phyloP scores from a whole-genome alignment of 1,284 basidiomycete species.

The Leccinum insigne region DNA sequence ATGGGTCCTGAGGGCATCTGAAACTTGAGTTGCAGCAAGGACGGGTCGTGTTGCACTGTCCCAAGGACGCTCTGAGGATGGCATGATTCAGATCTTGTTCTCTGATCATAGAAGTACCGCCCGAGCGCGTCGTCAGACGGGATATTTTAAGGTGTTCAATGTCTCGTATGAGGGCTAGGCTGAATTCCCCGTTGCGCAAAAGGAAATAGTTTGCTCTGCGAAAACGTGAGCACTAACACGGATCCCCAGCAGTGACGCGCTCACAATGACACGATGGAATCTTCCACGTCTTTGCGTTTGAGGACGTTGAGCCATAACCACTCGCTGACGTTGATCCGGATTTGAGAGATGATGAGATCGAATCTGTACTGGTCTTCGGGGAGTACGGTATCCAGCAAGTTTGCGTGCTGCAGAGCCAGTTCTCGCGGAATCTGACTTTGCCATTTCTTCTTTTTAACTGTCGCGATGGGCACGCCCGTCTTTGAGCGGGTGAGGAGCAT shows the following conservation, averaged over 20 bases:
- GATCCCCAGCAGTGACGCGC: constrained; percentile 27
- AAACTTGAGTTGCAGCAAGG: constrained; percentile 70
- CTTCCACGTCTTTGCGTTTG: constrained; percentile 79
- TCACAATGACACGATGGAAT: constrained; percentile 71
- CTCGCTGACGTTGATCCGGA: constrained; percentile 76
- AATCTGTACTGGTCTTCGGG: constrained; percentile 79
- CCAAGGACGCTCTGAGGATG: constrained; percentile 78
- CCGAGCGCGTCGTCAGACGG: constrained; percentile 66
- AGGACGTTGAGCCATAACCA: constrained; percentile 93
- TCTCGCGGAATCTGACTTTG: constrained; percentile 17
- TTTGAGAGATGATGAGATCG: constrained; percentile 68
- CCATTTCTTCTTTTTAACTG: too few relatives aligned
- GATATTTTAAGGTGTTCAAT: constrained; percentile 78
- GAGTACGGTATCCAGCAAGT: constrained; percentile 61
- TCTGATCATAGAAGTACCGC: constrained; percentile 72
- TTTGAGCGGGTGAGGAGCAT: constrained; percentile 66
- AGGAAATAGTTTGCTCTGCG: constrained; percentile 81
- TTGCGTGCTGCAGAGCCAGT: constrained; percentile 64
- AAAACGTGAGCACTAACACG: constrained; percentile 22
- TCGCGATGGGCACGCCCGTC: constrained; percentile 57
- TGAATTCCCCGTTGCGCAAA: constrained; percentile 85
- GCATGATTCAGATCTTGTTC: constrained; percentile 87
- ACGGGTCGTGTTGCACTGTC: constrained; percentile 81
- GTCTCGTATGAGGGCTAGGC: constrained; percentile 77
- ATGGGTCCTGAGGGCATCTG: constrained; percentile 76